Evolutionary conservation across 2,329 filamentous ascomycete species (phyloP), one percentile per base, ranked within the genome.

Genomic region (Calonectria multiphialidica): DNA sequence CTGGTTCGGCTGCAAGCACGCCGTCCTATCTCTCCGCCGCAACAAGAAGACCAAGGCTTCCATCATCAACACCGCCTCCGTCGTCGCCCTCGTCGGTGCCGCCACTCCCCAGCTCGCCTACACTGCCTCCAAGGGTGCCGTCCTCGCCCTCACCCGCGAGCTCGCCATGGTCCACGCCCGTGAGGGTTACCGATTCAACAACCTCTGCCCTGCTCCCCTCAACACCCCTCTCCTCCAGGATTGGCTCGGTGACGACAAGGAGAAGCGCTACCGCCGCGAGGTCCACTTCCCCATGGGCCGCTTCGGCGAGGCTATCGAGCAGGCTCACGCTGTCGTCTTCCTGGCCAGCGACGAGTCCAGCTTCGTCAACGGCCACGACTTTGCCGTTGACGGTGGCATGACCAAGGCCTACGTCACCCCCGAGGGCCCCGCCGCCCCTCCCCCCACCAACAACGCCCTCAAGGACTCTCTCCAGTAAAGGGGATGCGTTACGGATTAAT

Each of bases 1-100:
- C n/a, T 98, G 96, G 96, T 98, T 91, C 83, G 96, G 96, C 72
- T 93, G 92, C 90, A 98, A 98, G 89, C 95, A 98, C 83, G 95
- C 96, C 8, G 92, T 98, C 33, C 88, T 96, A 63, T 91, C 94
- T 53, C 89, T 98, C 79, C 93, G 95, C 76, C 92, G 91, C 79
- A 89, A 97, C 88, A 90, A 90, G 68, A 98, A 98, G 91, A 90
- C 87, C 53, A 91, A 89, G 78, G 94, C 91, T 64, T 95, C 93
- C 84, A 92, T 98, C 84, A 96, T 98, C 89, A 98, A 98, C 88
- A 98, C 95, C 3, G 95, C 95, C 30, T 96, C 93, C 57, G 93
- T 98, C 61, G 95, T 98, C 57, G 95, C 95, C 3, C 89, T 98
- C 65, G 94, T 98, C 65, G 95, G 95, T 61, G 93, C 94, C 72